Base-by-base conservation (phyloP, 73 alveolate genomes). In the Durusdinium trenchii region DNA sequence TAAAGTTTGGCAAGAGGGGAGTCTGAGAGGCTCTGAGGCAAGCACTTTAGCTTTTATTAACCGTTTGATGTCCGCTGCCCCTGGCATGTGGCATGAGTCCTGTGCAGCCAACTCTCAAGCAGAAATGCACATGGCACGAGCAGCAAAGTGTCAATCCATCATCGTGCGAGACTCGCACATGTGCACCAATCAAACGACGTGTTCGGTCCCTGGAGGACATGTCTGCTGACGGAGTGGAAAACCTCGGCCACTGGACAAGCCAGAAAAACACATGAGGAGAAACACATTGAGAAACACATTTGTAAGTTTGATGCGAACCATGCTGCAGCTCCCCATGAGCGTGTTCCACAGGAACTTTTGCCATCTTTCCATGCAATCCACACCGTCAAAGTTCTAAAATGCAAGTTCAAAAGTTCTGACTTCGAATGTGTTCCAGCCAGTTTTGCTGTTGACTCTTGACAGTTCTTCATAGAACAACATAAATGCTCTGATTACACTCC, bases 1-100 rank as follows among this genome's bases (percentile, higher is more conserved):
- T 35, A 47, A 36, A 71, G 52, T 9, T 32, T 45, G 9, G 81
- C 84, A 18, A 36, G 30, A 18, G 51, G 1, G 40, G 10, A 35
- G 3, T 6, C 50, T 71, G 48, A 23, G n/a, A 60, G 73, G 3
- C 7, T 32, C 61, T 78, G 87, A 78, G 62, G 16, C 23, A 6
- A n/a, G 7, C 7, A 48, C 94, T 79, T 85, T 85, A 40, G 78
- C 79, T 30, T 85, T 85, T 50, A 85, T 51, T 6, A 85, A 40
- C 20, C 94, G 75, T 28, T 85, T 85, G 79, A 85, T 85, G 94
- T 85, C 94, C 45, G 94, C 38, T 32, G 94, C 94, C 94, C 94
- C 94, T 36, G 94, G 94, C n/a, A 85, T 32, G 57, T 79, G 94
- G 94, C 79, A 52, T 51, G 94, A 85, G 79, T 85, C 94, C 94